Conservation (phyloP, 768 basidiomycete genomes). For the Termitomyces sp. region DNA sequence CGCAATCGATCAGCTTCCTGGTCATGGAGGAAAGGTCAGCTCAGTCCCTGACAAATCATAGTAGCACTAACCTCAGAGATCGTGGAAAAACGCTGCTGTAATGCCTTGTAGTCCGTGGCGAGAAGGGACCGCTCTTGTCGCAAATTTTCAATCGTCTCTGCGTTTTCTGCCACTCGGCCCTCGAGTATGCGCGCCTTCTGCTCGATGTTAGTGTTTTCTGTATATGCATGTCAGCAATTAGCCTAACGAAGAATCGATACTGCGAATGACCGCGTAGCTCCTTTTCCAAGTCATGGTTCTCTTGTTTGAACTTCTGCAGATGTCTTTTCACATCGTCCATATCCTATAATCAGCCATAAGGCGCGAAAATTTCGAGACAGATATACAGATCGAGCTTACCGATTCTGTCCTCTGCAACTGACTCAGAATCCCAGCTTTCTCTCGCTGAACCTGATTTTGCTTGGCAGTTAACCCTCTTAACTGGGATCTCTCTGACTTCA, state of each 20-base stretch:
- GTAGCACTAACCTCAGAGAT: conserved; percentile 53
- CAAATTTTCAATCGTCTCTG: conserved; percentile 64
- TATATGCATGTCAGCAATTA: conserved; percentile 1
- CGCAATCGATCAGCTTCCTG: conserved; percentile 60
- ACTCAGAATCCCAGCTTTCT: conserved; percentile 56
- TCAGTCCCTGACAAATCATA: background rate
- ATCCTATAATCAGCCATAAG: conserved; percentile 40
- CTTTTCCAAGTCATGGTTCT: conserved; percentile 66
- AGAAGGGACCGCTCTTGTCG: conserved; percentile 74
- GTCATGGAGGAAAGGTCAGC: background rate
- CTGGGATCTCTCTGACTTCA: conserved; percentile 66
- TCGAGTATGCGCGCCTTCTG: conserved; percentile 71
- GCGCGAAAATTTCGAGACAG: background rate
- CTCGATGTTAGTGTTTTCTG: conserved; percentile 63
- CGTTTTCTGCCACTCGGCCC: conserved; percentile 61
- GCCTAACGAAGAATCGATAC: background rate
- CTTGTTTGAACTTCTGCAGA: conserved; percentile 61
- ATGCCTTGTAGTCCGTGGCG: conserved; percentile 60
- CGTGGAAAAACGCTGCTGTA: conserved; percentile 64
- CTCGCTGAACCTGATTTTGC: conserved; percentile 54
- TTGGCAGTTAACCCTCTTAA: conserved; percentile 59
- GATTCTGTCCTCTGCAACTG: conserved; percentile 70
- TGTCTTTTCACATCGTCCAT: conserved; percentile 74
- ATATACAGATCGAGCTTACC: conserved; percentile 30
- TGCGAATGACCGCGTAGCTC: conserved; percentile 58